Conservation (phyloP, 1,284 basidiomycete species). For the Leccinum idahoense region DNA sequence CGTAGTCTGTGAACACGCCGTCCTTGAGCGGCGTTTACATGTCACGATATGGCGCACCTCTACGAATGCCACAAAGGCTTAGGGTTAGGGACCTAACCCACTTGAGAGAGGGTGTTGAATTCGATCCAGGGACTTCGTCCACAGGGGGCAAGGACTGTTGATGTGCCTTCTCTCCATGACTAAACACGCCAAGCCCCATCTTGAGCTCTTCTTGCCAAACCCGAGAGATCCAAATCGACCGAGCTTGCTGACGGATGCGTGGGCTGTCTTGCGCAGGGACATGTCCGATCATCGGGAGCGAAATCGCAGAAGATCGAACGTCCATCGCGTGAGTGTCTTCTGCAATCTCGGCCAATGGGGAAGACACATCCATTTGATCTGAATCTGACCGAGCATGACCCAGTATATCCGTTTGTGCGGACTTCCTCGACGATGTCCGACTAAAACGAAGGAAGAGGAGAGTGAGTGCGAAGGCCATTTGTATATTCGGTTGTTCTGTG, state of each 20-base stretch:
- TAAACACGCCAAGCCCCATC: conserved; percentile 72
- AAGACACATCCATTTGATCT: too few relatives aligned
- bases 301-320: too few relatives aligned
- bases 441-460: conserved; percentile 13
- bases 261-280: conserved; percentile 27
- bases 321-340: too few relatives aligned
- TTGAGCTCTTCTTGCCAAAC: conserved; percentile 63
- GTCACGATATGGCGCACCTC: conserved; percentile 54
- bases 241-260: conserved; percentile 44
- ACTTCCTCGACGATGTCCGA: conserved; percentile 23
- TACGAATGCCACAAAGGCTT: conserved; percentile 95
- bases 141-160: conserved; percentile 60
- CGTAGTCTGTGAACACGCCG: conserved; percentile 50
- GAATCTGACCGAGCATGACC: too few relatives aligned
- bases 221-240: conserved; percentile 50
- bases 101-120: conserved; percentile 65
- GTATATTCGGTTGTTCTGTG: too few relatives aligned
- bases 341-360: too few relatives aligned
- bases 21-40: conserved; percentile 7
- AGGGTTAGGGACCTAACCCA: too few relatives aligned
- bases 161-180: conserved; percentile 65
- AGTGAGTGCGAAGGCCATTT: conserved; percentile 5
- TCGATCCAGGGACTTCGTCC: conserved; percentile 58
- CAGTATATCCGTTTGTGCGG: too few relatives aligned
- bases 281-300: conserved; percentile 30